A percentile compares a stretch with the other conserved stretches of the same genome.
phyloP scores from a whole-genome alignment of 352 stramenopile genomes.

The Peronospora farinosa region DNA sequence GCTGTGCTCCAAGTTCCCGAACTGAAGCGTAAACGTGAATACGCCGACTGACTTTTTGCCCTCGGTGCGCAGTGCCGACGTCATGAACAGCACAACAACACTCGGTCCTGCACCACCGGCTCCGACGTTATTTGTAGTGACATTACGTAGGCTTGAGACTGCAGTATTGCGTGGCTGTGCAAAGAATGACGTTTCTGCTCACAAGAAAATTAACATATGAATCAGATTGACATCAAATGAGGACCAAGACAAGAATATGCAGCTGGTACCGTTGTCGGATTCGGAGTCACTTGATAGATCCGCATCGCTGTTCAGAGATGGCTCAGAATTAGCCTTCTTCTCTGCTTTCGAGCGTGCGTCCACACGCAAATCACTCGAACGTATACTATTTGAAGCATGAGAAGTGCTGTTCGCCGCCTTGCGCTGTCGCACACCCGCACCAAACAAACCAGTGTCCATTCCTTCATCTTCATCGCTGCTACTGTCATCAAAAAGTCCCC shows the following conservation, averaged over 20 bases:
- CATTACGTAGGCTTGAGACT: conserved; percentile 20
- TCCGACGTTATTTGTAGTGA: conserved; percentile 15
- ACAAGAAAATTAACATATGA: conserved; percentile 5
- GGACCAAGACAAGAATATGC: neutral
- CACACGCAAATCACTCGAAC: conserved; percentile 22
- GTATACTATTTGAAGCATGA: conserved; percentile 11
- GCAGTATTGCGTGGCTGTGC: conserved; percentile 13
- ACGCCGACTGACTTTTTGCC: conserved; percentile 59
- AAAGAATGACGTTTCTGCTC: conserved; percentile 24
- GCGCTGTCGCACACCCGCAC: conserved; percentile 21
- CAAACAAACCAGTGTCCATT: conserved; percentile 47
- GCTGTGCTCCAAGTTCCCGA: conserved; percentile 40
- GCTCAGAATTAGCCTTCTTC: conserved; percentile 10
- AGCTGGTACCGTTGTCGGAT: conserved; percentile 24
- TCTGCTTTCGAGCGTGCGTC: conserved; percentile 3
- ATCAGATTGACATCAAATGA: conserved; percentile 7
- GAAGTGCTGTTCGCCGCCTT: conserved; percentile 12
- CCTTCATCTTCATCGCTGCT: conserved; percentile 48
- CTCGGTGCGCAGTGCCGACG: conserved; percentile 47
- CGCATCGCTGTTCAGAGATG: conserved; percentile 21
- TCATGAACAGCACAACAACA: conserved; percentile 45
- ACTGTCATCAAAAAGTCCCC: conserved; percentile 78
- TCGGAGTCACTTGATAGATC: conserved; percentile 30
- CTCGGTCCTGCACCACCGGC: conserved; percentile 21
- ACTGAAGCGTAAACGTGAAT: conserved; percentile 60